A percentile compares a stretch with the other conserved stretches of the same genome.
phyloP scores from a whole-genome alignment of 768 basidiomycete species.

The Suillus ampliporus region DNA sequence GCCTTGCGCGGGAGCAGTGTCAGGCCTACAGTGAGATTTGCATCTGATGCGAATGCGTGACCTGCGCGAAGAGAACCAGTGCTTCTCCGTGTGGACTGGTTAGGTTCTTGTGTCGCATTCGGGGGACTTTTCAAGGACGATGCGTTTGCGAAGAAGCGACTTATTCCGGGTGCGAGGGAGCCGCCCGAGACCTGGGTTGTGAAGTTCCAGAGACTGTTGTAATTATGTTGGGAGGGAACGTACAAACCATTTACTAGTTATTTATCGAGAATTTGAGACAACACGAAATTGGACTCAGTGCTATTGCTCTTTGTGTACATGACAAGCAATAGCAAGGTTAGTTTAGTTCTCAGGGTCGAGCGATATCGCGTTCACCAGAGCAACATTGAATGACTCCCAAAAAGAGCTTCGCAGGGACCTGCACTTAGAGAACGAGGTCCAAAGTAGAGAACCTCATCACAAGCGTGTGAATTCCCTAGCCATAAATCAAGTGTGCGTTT shows the following conservation, averaged over 20 bases:
- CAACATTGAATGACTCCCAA: too few relatives aligned
- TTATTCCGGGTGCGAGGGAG: constrained; percentile 10
- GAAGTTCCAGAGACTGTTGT: constrained; percentile 5
- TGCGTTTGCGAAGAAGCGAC: constrained; percentile 13
- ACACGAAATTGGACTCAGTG: too few relatives aligned
- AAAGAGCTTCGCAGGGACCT: too few relatives aligned
- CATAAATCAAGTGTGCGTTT: too few relatives aligned
- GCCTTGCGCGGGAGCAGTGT: neutral
- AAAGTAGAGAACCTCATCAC: too few relatives aligned
- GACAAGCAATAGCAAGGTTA: too few relatives aligned
- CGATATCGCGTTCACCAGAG: too few relatives aligned
- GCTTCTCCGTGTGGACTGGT: constrained; percentile 16
- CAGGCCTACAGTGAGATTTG: neutral
- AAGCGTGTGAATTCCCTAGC: too few relatives aligned
- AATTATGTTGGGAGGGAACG: neutral
- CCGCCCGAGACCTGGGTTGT: constrained; percentile 16
- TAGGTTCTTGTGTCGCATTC: constrained; percentile 11
- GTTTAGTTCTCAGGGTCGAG: too few relatives aligned
- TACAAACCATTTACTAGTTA: neutral
- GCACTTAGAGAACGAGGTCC: too few relatives aligned
- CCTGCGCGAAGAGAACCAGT: neutral
- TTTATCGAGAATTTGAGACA: too few relatives aligned
- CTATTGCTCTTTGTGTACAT: too few relatives aligned
- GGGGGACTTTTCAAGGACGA: constrained; percentile 13
- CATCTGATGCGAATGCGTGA: neutral